These are phyloP conservation scores for Emiliania huxleyi DNA, from an alignment of 78 protist genomes.

Conservation along the genomic window DNA sequence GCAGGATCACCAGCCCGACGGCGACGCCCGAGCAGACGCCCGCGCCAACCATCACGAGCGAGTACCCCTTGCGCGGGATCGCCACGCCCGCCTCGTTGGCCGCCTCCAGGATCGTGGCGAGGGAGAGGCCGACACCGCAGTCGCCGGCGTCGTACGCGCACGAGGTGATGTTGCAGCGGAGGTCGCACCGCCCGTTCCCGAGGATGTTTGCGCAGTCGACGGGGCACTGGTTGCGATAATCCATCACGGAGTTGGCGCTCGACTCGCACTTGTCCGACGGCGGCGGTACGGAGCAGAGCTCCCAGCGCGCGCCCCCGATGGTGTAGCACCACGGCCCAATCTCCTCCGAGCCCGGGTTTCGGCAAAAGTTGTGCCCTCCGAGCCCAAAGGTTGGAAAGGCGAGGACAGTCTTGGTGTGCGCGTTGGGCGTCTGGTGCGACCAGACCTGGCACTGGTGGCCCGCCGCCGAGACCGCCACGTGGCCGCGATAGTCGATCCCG, in stretches of 20 bases:
- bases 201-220: background rate
- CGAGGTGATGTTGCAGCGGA: background rate
- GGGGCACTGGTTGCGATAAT: background rate
- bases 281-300: slow-evolving; percentile 9
- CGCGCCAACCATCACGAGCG: background rate
- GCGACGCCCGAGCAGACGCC: background rate
- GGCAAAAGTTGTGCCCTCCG: slow-evolving; percentile 33
- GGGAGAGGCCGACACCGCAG: background rate
- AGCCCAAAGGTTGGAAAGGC: background rate
- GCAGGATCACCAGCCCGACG: background rate
- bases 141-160: slow-evolving; percentile 2
- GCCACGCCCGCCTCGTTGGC: background rate
- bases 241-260: background rate
- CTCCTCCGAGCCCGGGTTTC: background rate
- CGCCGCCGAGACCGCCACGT: background rate
- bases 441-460: background rate
- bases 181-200: background rate
- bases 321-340: background rate
- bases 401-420: background rate
- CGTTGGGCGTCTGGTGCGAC: background rate
- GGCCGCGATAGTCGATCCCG: background rate
- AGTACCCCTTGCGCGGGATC: background rate
- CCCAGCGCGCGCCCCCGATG: background rate
- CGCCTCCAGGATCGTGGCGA: background rate
- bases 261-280: background rate